Conservation (phyloP, 805 yeast genomes). For the Ogataea naganishii region DNA sequence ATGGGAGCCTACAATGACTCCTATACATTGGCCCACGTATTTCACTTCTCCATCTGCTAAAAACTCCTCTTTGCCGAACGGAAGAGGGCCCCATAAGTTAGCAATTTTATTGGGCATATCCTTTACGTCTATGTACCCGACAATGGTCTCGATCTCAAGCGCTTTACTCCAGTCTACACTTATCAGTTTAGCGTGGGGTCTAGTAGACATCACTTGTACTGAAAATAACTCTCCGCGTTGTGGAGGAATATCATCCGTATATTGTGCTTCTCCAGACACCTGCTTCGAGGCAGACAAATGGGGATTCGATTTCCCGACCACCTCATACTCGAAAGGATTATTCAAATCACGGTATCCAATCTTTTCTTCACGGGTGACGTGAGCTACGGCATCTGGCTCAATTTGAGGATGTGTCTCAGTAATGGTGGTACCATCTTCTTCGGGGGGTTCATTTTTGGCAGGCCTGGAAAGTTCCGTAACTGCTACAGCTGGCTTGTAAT, state of each 20-base stretch:
- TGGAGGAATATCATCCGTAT: constrained; percentile 36
- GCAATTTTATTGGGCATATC: constrained; percentile 29
- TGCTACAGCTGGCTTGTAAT: constrained; percentile 4
- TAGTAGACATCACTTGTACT: constrained; percentile 33
- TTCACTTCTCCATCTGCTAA: constrained; percentile 33
- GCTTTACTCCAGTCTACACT: constrained; percentile 31
- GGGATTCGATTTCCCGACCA: constrained; percentile 32
- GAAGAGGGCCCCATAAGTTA: constrained; percentile 33
- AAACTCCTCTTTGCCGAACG: constrained; percentile 33
- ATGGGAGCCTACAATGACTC: constrained; percentile 29
- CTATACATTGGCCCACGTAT: constrained; percentile 36
- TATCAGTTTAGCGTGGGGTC: constrained; percentile 33
- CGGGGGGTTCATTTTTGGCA: no score
- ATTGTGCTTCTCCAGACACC: constrained; percentile 38
- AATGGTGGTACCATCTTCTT: neutral
- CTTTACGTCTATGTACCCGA: constrained; percentile 30
- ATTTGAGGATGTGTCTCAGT: constrained; percentile 8
- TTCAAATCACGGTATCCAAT: constrained; percentile 29
- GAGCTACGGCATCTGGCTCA: constrained; percentile 22
- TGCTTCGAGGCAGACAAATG: constrained; percentile 39
- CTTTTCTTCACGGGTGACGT: constrained; percentile 29
- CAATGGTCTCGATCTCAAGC: constrained; percentile 28
- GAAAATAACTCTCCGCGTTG: constrained; percentile 31
- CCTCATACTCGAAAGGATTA: constrained; percentile 26
- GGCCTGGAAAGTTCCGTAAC: neutral